Evolutionary conservation across 2,329 filamentous ascomycete species (phyloP).

Genomic region (Thelonectria olida): DNA sequence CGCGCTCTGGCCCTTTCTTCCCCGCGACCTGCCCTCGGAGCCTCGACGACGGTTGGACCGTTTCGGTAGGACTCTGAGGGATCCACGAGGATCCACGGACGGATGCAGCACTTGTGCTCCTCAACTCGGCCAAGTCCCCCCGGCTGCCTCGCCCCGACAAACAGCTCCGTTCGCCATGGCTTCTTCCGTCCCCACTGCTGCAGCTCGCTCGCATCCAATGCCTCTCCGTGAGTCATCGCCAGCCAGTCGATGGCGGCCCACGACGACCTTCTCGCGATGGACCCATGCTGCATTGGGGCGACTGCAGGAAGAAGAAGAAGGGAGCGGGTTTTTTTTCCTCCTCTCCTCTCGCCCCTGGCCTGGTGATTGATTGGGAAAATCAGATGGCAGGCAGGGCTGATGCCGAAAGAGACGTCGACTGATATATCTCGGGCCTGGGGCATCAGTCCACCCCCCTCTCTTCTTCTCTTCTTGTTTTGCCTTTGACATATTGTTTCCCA

Average conservation of each 20-base stretch:
- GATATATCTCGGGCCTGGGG: slow-evolving; percentile 41
- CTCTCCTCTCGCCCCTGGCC: background rate
- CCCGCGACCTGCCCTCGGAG: slow-evolving; percentile 16
- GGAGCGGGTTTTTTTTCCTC: slow-evolving; percentile 9
- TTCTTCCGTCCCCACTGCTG: slow-evolving; percentile 13
- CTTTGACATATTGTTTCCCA: slow-evolving; percentile 8
- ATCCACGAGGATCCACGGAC: slow-evolving; percentile 20
- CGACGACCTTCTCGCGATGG: slow-evolving; percentile 36
- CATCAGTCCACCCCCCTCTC: slow-evolving; percentile 19
- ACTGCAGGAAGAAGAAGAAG: slow-evolving; percentile 2
- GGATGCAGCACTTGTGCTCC: too few relatives aligned
- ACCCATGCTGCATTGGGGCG: slow-evolving; percentile 29
- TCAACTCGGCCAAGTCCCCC: slow-evolving; percentile 1
- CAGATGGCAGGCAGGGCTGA: slow-evolving; percentile 17
- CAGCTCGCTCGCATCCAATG: slow-evolving; percentile 9
- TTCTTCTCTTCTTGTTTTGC: slow-evolving; percentile 24
- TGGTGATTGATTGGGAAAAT: slow-evolving; percentile 1
- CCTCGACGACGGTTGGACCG: background rate
- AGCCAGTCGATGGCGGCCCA: slow-evolving; percentile 37
- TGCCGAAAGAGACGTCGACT: slow-evolving; percentile 17
- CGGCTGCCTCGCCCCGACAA: slow-evolving; percentile 23
- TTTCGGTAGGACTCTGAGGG: background rate
- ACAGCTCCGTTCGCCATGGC: too few relatives aligned
- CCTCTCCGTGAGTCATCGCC: slow-evolving; percentile 35
- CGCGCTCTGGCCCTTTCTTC: slow-evolving; percentile 23